Percentiles rank a stretch among this genome's conserved stretches.
These are phyloP conservation scores for Eucalyptus microcorys DNA, from an alignment of 345 rosid species.

Conservation along the genomic window DNA sequence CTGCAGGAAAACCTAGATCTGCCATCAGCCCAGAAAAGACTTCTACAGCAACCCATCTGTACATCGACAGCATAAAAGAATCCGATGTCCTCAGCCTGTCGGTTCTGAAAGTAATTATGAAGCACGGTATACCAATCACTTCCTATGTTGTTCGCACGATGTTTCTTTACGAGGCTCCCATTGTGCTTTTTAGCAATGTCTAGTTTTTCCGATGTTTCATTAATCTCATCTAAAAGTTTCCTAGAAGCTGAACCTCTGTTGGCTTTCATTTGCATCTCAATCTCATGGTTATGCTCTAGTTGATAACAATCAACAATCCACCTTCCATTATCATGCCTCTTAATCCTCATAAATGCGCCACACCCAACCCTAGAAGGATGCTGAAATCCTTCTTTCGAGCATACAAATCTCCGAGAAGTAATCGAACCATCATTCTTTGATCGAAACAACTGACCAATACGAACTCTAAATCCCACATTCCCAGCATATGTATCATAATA, in stretches of 20 bases:
- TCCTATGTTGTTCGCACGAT: slow-evolving; percentile 37
- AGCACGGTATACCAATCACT: slow-evolving; percentile 60
- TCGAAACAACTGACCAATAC: slow-evolving; percentile 74
- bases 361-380: slow-evolving; percentile 87
- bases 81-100: slow-evolving; percentile 2
- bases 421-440: slow-evolving; percentile 64
- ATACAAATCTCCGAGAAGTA: slow-evolving; percentile 69
- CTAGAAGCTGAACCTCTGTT: background rate
- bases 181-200: slow-evolving; percentile 8
- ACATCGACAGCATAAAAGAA: fast-evolving
- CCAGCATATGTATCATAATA: slow-evolving; percentile 58
- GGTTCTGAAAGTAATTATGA: slow-evolving; percentile 55
- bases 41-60: too few relatives aligned
- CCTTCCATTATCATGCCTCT: too few relatives aligned
- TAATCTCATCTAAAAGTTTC: background rate
- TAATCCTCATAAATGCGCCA: too few relatives aligned
- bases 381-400: slow-evolving; percentile 85
- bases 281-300: slow-evolving; percentile 72
- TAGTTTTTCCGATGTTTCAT: background rate
- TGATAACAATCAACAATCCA: too few relatives aligned
- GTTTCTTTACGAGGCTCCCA: slow-evolving; percentile 10
- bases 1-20: slow-evolving; percentile 76
- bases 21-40: slow-evolving; percentile 19
- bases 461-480: slow-evolving; percentile 55
- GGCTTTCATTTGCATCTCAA: slow-evolving; percentile 16